Conservation (phyloP, 306 rosid genomes). For the Lathyrus aphaca region DNA sequence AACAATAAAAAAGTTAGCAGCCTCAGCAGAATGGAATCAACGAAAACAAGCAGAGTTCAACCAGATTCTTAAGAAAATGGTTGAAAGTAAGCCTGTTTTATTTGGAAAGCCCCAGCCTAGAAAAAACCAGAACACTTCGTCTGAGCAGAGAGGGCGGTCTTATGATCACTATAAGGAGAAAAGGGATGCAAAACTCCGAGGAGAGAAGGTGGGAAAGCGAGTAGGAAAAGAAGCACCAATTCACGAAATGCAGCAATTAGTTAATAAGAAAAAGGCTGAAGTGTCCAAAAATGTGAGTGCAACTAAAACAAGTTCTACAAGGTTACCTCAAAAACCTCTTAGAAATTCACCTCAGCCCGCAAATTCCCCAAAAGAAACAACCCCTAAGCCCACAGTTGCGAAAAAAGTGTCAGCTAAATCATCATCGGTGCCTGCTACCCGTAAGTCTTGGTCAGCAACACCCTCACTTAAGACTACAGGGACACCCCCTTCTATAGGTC, state of each 20-base stretch:
- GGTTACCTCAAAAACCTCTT: slow-evolving; percentile 59
- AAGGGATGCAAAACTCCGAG: slow-evolving; percentile 82
- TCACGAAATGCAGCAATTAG: slow-evolving; percentile 66
- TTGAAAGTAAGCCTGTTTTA: slow-evolving; percentile 63
- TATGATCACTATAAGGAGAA: slow-evolving; percentile 83
- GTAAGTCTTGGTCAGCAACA: slow-evolving; percentile 88
- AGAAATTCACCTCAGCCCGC: slow-evolving; percentile 56
- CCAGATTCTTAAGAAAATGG: slow-evolving; percentile 83
- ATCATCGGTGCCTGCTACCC: slow-evolving; percentile 70
- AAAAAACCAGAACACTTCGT: slow-evolving; percentile 55
- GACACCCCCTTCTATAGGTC: slow-evolving; percentile 63
- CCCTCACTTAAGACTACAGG: slow-evolving; percentile 65
- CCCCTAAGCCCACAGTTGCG: slow-evolving; percentile 51
- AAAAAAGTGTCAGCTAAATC: slow-evolving; percentile 62
- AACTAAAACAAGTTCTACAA: slow-evolving; percentile 49
- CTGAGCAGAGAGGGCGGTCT: slow-evolving; percentile 77
- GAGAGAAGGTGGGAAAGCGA: slow-evolving; percentile 57
- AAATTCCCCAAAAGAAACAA: slow-evolving; percentile 61
- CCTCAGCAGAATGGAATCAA: slow-evolving; percentile 78
- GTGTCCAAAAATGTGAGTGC: slow-evolving; percentile 59
- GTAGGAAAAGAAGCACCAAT: slow-evolving; percentile 72
- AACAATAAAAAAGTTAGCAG: slow-evolving; percentile 46
- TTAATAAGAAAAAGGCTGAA: slow-evolving; percentile 73
- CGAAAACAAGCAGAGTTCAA: slow-evolving; percentile 82
- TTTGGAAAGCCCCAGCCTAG: slow-evolving; percentile 64